Base-by-base conservation (phyloP, 2,329 filamentous ascomycete genomes). In the Thielaviopsis ethacetica region DNA sequence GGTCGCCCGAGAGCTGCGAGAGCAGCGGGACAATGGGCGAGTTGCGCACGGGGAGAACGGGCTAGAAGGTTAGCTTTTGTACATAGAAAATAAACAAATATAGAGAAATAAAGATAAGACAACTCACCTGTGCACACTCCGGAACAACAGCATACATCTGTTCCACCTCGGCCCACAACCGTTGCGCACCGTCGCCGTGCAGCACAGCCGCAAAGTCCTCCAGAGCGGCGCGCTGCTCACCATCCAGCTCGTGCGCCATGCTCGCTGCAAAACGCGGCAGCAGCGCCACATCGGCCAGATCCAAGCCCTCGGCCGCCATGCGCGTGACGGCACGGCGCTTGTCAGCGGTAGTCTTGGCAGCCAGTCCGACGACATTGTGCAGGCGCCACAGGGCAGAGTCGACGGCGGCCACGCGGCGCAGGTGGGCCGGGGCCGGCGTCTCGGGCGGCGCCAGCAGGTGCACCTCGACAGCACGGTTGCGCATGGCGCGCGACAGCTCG, bases 401-500 rank as follows among this genome's bases (percentile, higher is more conserved):
- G 26, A 81, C 67, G 10, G 72, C 68, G 0, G 74, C 65, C 15
- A 80, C 68, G 26, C 67, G 71, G n/a, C 67, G 66, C n/a, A 71
- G 66, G 34, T 62, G 65, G 70, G 72, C 2, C 64, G 56, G 2
- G 68, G 66, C 1, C 12, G 64, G 62, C 12, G 50, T 62, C 1
- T 72, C 69, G 1, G 71, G 70, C 4, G 72, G 70, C 69, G 62
- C 83, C 9, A 60, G 76, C 53, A 98, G 75, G 66, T 84, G 93
- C 10, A 98, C 85, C 70, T 98, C 94, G 26, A 96, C 79, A 54
- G 90, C 90, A 69, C 93, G 82, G 71, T 98, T 98, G 60, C 94
- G 80, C 93, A 98, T 98, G 0, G 93, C 93, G 63, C 93, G 81
- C 3, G 93, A 98, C 9, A 98, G 76, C 69, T 98, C 93, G 19